A percentile compares a stretch with the other conserved stretches of the same genome.
Evolutionary conservation across 352 stramenopile species (phyloP).

Genomic region (Phytopythium aichiense): DNA sequence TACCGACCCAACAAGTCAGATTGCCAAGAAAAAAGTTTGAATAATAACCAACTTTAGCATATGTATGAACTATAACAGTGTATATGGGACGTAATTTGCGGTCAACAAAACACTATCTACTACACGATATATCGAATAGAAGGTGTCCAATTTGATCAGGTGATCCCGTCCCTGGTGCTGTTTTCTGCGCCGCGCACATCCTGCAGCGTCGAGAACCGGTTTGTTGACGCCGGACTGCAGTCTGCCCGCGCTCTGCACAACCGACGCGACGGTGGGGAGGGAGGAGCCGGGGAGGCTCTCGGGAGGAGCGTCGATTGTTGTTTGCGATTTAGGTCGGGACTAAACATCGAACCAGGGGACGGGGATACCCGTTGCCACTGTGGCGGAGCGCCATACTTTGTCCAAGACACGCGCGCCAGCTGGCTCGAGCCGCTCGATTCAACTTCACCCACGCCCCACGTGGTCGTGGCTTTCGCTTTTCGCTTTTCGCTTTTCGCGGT

Average conservation of each 20-base stretch:
- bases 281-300: background rate
- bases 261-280: background rate
- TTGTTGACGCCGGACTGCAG: constrained; percentile 8
- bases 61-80: too few relatives aligned
- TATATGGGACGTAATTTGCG: too few relatives aligned
- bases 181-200: constrained; percentile 2
- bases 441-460: constrained; percentile 5
- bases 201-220: background rate
- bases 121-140: too few relatives aligned
- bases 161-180: background rate
- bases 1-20: too few relatives aligned
- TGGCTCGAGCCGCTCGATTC: background rate
- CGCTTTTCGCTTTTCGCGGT: too few relatives aligned
- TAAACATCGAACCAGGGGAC: constrained; percentile 3
- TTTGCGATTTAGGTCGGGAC: background rate
- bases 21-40: too few relatives aligned
- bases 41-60: too few relatives aligned
- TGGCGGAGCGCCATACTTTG: background rate
- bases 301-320: background rate
- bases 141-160: background rate
- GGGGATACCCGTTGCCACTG: background rate
- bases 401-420: background rate
- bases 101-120: too few relatives aligned
- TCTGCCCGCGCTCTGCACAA: background rate
- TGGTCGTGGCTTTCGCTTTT: background rate